These are phyloP conservation scores for Lipomyces yamanashiensis DNA, from an alignment of 805 yeast species.

Conservation along the genomic window DNA sequence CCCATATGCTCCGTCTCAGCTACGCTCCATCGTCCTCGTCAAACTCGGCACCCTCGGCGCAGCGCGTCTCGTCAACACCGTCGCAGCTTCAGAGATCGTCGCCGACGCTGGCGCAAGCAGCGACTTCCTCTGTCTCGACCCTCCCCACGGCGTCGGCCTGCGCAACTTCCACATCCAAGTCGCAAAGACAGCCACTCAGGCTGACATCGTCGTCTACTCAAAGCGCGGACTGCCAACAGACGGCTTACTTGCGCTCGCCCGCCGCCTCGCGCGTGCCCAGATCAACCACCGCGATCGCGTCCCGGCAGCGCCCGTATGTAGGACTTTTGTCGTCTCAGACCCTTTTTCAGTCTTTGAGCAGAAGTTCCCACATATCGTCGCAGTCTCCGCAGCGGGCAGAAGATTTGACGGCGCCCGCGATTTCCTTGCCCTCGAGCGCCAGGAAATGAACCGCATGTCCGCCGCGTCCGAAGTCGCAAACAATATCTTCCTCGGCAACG, in stretches of 20 bases:
- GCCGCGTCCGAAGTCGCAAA: constrained; percentile 64
- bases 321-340: constrained; percentile 37
- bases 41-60: constrained; percentile 23
- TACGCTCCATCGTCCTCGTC: constrained; percentile 31
- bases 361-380: constrained; percentile 33
- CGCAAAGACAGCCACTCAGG: constrained; percentile 72
- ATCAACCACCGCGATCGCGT: constrained; percentile 19
- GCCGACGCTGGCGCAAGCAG: constrained; percentile 13
- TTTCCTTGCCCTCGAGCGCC: constrained; percentile 69
- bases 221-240: constrained; percentile 30
- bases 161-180: constrained; percentile 87
- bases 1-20: constrained; percentile 36
- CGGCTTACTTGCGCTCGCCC: constrained; percentile 32
- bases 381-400: constrained; percentile 32
- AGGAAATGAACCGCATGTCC: constrained; percentile 85
- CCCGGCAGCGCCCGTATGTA: constrained; percentile 26
- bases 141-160: constrained; percentile 71
- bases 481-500: constrained; percentile 81
- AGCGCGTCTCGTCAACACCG: constrained; percentile 35
- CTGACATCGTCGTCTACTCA: constrained; percentile 80
- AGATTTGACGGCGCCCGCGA: constrained; percentile 49
- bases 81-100: constrained; percentile 34
- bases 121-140: constrained; percentile 62
- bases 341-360: constrained; percentile 38
- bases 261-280: constrained; percentile 35